A percentile compares a stretch with the other conserved stretches of the same genome.
These are phyloP conservation scores for Pseudogymnoascus sp. DNA, from an alignment of 2,329 filamentous ascomycete genomes.

Conservation along the genomic window DNA sequence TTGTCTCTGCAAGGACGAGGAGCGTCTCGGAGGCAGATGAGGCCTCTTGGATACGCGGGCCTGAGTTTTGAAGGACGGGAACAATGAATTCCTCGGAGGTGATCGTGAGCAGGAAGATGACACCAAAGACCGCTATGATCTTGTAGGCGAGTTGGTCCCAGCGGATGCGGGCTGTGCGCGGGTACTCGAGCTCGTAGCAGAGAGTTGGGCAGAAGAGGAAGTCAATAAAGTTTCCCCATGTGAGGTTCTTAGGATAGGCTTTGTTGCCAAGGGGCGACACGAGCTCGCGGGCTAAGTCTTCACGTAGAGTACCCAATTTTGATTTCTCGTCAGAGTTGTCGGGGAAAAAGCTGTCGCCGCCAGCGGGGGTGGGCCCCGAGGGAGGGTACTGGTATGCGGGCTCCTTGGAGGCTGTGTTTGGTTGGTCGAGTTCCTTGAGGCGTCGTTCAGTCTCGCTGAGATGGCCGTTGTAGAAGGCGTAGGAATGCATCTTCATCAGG, in stretches of 20 bases:
- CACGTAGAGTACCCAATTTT: constrained; percentile 61
- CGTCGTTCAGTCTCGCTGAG: constrained; percentile 79
- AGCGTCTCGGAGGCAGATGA: constrained; percentile 51
- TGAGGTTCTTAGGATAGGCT: constrained; percentile 85
- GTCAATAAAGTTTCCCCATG: constrained; percentile 72
- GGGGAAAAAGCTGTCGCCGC: constrained; percentile 16
- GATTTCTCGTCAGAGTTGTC: constrained; percentile 32
- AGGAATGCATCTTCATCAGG: constrained; percentile 99
- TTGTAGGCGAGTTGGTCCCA: constrained; percentile 81
- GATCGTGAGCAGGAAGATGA: constrained; percentile 88
- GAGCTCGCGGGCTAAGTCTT: constrained; percentile 82
- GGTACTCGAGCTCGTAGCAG: constrained; percentile 97
- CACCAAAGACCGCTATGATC: constrained; percentile 82
- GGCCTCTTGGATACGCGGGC: constrained; percentile 39
- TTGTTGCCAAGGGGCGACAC: constrained; percentile 83
- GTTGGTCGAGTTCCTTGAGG: constrained; percentile 69
- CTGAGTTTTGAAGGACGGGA: constrained; percentile 72
- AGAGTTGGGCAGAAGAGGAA: constrained; percentile 88
- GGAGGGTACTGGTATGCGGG: constrained; percentile 70
- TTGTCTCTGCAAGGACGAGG: constrained; percentile 79
- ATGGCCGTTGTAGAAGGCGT: constrained; percentile 96
- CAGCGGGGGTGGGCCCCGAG: constrained; percentile 19
- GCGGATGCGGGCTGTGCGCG: constrained; percentile 64
- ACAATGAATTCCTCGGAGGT: constrained; percentile 93
- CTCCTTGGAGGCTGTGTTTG: constrained; percentile 57